phyloP scores from a whole-genome alignment of 2,329 filamentous ascomycete genomes.

The Cladosporium sp. region DNA sequence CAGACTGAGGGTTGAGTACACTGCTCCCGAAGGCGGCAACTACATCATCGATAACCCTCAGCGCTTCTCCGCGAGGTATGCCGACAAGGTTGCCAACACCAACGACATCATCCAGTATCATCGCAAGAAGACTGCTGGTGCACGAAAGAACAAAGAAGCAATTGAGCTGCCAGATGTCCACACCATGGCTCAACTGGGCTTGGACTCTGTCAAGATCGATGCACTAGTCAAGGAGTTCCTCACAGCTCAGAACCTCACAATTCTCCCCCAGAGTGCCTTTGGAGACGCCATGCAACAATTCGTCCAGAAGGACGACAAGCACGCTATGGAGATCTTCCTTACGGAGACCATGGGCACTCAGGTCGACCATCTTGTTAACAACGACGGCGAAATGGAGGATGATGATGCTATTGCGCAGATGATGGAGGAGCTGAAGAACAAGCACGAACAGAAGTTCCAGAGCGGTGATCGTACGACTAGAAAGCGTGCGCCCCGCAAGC shows the following conservation, averaged over 20 bases:
- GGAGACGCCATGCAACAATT: slow-evolving; percentile 90
- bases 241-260: slow-evolving; percentile 80
- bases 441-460: slow-evolving; percentile 67
- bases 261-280: slow-evolving; percentile 87
- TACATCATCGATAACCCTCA: slow-evolving; percentile 95
- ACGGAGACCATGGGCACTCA: slow-evolving; percentile 41
- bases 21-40: slow-evolving; percentile 74
- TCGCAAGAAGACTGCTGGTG: slow-evolving; percentile 68
- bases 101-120: slow-evolving; percentile 94
- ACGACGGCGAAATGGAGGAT: slow-evolving; percentile 57
- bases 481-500: slow-evolving; percentile 40
- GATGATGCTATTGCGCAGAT: slow-evolving; percentile 62
- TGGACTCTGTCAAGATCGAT: slow-evolving; percentile 79
- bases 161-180: slow-evolving; percentile 61
- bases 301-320: slow-evolving; percentile 91
- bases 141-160: slow-evolving; percentile 47
- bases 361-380: slow-evolving; percentile 42
- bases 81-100: slow-evolving; percentile 84
- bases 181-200: slow-evolving; percentile 53
- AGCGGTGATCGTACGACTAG: slow-evolving; percentile 59
- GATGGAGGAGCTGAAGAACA: slow-evolving; percentile 53
- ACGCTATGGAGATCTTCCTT: slow-evolving; percentile 64
- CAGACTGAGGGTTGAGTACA: slow-evolving; percentile 85
- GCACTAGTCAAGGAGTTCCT: slow-evolving; percentile 85
- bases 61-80: slow-evolving; percentile 88